These are phyloP conservation scores for Alternaria ventricosa DNA, from an alignment of 2,329 filamentous ascomycete genomes.

Conservation along the genomic window DNA sequence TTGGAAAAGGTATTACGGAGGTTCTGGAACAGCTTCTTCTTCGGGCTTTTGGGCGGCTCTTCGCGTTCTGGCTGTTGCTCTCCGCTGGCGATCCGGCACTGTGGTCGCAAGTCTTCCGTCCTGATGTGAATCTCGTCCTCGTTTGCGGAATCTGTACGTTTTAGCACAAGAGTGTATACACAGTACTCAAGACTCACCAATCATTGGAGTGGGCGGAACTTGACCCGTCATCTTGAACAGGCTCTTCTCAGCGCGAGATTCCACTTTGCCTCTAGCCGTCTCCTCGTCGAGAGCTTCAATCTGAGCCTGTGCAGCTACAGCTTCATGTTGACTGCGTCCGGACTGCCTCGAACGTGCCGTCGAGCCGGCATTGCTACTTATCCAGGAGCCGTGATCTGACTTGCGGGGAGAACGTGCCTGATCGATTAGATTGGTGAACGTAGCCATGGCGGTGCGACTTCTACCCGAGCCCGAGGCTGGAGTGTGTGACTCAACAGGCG, in stretches of 20 bases:
- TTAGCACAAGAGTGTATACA: background rate
- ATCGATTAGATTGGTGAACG: constrained; percentile 35
- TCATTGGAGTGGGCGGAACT: constrained; percentile 29
- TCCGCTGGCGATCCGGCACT: constrained; percentile 21
- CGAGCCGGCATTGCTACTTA: constrained; percentile 22
- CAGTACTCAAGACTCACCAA: constrained; percentile 15
- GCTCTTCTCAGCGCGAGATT: constrained; percentile 47
- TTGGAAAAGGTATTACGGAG: constrained; percentile 36
- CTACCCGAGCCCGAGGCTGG: constrained; percentile 24
- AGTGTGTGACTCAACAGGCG: constrained; percentile 16
- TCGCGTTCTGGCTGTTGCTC: constrained; percentile 16
- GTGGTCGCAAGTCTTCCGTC: constrained; percentile 28
- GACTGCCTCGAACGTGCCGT: constrained; percentile 34
- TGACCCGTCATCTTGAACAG: constrained; percentile 44
- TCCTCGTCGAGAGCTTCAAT: constrained; percentile 33
- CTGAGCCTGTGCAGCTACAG: constrained; percentile 15
- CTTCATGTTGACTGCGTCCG: constrained; percentile 25
- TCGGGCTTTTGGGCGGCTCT: constrained; percentile 45
- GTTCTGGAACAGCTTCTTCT: constrained; percentile 50
- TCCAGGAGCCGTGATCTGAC: constrained; percentile 19
- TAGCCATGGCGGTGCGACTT: constrained; percentile 26
- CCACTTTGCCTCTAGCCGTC: constrained; percentile 50
- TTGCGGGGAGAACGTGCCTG: constrained; percentile 34
- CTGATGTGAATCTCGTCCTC: constrained; percentile 22
- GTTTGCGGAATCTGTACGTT: constrained; percentile 5